A percentile compares a stretch with the other conserved stretches of the same genome.
Evolutionary conservation across 2,329 filamentous ascomycete genomes (phyloP).

Genomic region (Colletotrichum musicola): DNA sequence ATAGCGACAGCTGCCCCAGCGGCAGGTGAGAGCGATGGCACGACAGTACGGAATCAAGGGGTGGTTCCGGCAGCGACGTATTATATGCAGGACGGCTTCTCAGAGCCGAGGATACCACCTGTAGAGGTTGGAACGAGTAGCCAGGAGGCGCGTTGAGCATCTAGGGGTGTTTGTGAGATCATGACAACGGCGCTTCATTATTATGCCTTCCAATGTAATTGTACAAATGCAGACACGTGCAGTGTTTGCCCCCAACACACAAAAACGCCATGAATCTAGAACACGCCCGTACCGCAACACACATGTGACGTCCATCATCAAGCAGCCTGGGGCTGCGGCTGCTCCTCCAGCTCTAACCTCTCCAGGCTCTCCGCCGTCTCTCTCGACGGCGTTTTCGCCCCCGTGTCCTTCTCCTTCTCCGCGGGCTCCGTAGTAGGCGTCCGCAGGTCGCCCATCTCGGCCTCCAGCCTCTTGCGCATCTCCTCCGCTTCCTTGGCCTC

Average conservation of each 20-base stretch:
- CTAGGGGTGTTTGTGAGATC: background rate
- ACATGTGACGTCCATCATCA: slow-evolving; percentile 22
- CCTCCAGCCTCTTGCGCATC: slow-evolving; percentile 62
- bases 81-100: slow-evolving; percentile 30
- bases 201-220: slow-evolving; percentile 21
- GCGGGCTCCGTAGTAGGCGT: slow-evolving; percentile 25
- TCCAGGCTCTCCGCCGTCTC: slow-evolving; percentile 51
- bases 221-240: slow-evolving; percentile 6
- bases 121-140: slow-evolving; percentile 12
- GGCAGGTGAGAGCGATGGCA: background rate
- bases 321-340: slow-evolving; percentile 39
- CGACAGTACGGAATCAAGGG: background rate
- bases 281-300: background rate
- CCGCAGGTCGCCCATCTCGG: slow-evolving; percentile 43
- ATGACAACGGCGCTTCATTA: slow-evolving; percentile 27
- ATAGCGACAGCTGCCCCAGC: background rate
- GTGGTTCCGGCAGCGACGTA: slow-evolving; percentile 1
- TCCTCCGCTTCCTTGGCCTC: slow-evolving; percentile 63
- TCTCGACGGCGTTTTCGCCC: slow-evolving; percentile 45
- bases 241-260: background rate
- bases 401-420: slow-evolving; percentile 43
- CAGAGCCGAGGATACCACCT: slow-evolving; percentile 24
- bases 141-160: slow-evolving; percentile 26
- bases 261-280: slow-evolving; percentile 16
- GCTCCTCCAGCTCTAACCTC: slow-evolving; percentile 54